Conservation (phyloP, 352 stramenopile species). For the Globisporangium yorkense region DNA sequence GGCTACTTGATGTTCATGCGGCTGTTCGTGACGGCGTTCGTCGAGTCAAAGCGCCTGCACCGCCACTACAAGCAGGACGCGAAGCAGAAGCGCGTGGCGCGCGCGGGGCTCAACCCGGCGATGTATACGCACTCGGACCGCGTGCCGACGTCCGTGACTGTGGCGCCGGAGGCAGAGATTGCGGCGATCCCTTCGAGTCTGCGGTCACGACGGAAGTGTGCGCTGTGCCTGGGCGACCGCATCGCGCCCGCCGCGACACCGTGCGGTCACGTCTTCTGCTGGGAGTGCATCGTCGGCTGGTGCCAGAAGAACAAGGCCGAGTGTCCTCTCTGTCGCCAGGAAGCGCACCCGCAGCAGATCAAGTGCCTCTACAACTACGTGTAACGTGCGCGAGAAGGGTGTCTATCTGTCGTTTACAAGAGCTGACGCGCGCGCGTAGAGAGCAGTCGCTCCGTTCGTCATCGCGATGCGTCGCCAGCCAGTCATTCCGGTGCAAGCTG, state of each 20-base stretch:
- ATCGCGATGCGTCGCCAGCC: neutral
- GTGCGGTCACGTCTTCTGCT: conserved; percentile 91
- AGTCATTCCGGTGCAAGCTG: neutral
- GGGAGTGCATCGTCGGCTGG: conserved; percentile 91
- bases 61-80: conserved; percentile 38
- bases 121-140: conserved; percentile 29
- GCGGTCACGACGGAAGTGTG: conserved; percentile 60
- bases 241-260: conserved; percentile 72
- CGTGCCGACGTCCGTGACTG: conserved; percentile 29
- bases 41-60: conserved; percentile 47
- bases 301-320: conserved; percentile 90
- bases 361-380: conserved; percentile 90
- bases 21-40: conserved; percentile 36
- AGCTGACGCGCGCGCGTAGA: neutral
- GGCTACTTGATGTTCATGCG: conserved; percentile 79
- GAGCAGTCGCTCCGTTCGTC: neutral
- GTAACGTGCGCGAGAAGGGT: conserved; percentile 21
- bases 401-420: neutral
- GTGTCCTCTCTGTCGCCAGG: conserved; percentile 86
- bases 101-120: conserved; percentile 9
- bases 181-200: conserved; percentile 6
- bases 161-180: conserved; percentile 1
- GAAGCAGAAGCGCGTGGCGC: conserved; percentile 35
- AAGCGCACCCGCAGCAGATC: conserved; percentile 85
- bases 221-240: conserved; percentile 80